Evolutionary conservation across 176 grass and related monocot species (phyloP).

Genomic region (Oropetium thomaeum): DNA sequence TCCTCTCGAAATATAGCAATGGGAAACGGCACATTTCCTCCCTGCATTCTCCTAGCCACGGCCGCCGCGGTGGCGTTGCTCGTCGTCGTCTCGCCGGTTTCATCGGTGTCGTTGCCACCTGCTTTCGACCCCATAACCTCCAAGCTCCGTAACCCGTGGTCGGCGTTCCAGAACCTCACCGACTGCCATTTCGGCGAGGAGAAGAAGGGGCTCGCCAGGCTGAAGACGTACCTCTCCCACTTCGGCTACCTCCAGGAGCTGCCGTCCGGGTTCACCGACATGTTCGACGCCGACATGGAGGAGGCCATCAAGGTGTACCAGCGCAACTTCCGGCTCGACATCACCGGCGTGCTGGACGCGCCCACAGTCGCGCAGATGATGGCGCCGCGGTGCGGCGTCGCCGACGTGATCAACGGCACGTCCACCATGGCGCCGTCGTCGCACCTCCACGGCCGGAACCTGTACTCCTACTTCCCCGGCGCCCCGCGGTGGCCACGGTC

Average conservation of each 20-base stretch:
- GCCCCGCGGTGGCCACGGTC: conserved; percentile 59
- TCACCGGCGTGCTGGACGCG: conserved; percentile 57
- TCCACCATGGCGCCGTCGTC: conserved; percentile 37
- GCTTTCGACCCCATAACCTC: conserved; percentile 1
- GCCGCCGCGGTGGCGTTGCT: background rate
- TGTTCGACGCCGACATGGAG: conserved; percentile 66
- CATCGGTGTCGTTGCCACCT: conserved; percentile 9
- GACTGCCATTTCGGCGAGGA: conserved; percentile 69
- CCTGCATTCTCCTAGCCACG: conserved; percentile 24
- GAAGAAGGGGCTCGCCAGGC: conserved; percentile 44
- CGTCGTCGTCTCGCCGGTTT: background rate
- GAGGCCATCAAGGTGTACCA: conserved; percentile 66
- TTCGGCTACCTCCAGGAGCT: conserved; percentile 72
- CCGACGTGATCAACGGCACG: conserved; percentile 71
- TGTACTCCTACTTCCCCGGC: conserved; percentile 78
- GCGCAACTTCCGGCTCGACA: conserved; percentile 55
- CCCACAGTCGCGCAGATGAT: conserved; percentile 65
- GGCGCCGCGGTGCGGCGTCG: conserved; percentile 75
- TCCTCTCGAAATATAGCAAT: conserved; percentile 1
- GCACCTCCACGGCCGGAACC: conserved; percentile 45
- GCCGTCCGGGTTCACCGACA: conserved; percentile 49
- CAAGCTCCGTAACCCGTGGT: conserved; percentile 64
- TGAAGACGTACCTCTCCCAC: conserved; percentile 65
- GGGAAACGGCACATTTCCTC: background rate
- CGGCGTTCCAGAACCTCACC: conserved; percentile 73